phyloP scores from a whole-genome alignment of 306 rosid species.

The Quercus ilex region DNA sequence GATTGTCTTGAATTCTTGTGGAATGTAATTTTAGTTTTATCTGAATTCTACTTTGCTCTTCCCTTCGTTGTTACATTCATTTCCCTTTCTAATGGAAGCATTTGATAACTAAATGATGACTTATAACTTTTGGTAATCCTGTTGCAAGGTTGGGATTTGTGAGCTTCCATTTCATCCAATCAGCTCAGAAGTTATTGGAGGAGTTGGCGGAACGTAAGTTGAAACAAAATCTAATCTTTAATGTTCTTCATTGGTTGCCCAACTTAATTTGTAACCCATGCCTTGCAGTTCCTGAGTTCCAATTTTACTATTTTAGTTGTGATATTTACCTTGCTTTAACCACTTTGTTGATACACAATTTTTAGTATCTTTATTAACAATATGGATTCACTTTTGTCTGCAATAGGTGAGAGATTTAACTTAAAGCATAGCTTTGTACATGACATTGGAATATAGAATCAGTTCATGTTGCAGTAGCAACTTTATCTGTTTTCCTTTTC shows the following conservation, averaged over 20 bases:
- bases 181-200: slow-evolving; percentile 87
- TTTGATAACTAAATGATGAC: slow-evolving; percentile 8
- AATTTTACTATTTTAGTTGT: not conserved
- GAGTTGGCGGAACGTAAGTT: slow-evolving; percentile 98
- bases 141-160: slow-evolving; percentile 75
- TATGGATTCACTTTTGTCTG: not conserved
- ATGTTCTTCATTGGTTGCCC: not conserved
- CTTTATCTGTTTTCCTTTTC: not conserved
- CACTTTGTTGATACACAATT: not conserved
- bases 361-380: not conserved
- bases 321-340: not conserved
- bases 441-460: not conserved
- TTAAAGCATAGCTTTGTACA: not conserved
- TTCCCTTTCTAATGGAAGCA: slow-evolving; percentile 3
- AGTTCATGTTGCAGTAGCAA: not conserved
- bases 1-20: not conserved
- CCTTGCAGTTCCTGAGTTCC: not conserved
- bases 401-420: not conserved
- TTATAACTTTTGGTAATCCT: slow-evolving; percentile 20
- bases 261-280: not conserved
- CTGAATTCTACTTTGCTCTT: not conserved
- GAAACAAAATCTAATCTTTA: not conserved
- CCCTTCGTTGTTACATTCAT: not conserved
- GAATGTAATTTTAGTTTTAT: not conserved
- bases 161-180: slow-evolving; percentile 91